Conservation (phyloP, 2,329 filamentous ascomycete genomes). For the Venturia asperata region DNA sequence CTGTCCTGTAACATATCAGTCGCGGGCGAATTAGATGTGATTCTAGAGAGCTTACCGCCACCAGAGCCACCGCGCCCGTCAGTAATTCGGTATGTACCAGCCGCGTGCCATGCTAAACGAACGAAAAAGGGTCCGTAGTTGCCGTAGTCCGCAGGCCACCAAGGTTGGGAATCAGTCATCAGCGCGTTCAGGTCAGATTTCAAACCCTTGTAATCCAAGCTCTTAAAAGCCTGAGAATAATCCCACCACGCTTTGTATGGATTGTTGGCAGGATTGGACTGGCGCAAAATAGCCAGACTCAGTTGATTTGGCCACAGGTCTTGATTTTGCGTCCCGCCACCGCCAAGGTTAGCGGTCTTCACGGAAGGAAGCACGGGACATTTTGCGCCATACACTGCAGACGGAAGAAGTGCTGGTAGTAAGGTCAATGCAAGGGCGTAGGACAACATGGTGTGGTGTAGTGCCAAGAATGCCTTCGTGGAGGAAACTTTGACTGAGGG, state of each 20-base stretch:
- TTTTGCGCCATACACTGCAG: not conserved
- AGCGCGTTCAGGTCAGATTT: slow-evolving; percentile 65
- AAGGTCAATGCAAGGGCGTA: not conserved
- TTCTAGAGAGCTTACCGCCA: slow-evolving; percentile 39
- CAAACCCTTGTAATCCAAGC: slow-evolving; percentile 59
- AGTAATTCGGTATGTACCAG: slow-evolving; percentile 66
- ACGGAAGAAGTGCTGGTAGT: not conserved
- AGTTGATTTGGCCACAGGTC: slow-evolving; percentile 71
- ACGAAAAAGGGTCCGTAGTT: slow-evolving; percentile 75
- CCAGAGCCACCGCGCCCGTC: slow-evolving; percentile 70
- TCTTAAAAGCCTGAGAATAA: slow-evolving; percentile 68
- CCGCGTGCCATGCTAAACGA: slow-evolving; percentile 73
- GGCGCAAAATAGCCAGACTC: slow-evolving; percentile 64
- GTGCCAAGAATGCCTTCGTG: not conserved
- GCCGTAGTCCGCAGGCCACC: slow-evolving; percentile 75
- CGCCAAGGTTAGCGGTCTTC: slow-evolving; percentile 34
- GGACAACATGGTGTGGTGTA: not conserved
- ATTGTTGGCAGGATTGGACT: slow-evolving; percentile 57
- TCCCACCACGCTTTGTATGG: slow-evolving; percentile 60
- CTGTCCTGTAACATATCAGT: slow-evolving; percentile 36
- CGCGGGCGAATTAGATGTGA: too few species aligned
- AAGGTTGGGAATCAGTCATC: slow-evolving; percentile 73
- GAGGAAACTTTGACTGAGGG: not conserved
- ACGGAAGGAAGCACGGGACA: slow-evolving; percentile 22
- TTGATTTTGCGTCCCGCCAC: slow-evolving; percentile 57